Evolutionary conservation across 1,139 yeast genomes (phyloP).

Genomic region (Taiozyma sp.): DNA sequence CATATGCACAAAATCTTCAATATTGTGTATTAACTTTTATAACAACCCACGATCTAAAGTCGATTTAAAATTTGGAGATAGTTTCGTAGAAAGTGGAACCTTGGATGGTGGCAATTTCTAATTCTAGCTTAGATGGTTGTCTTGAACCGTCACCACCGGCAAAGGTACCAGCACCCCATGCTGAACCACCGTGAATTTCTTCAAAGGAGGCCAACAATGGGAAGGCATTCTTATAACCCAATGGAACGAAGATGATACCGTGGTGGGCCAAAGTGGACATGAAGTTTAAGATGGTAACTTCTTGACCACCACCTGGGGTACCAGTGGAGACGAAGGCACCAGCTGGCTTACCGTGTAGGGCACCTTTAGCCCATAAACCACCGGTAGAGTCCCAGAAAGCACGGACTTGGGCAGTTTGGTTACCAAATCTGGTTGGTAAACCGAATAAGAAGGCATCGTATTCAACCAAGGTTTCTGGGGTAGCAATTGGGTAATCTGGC

Average conservation of each 20-base stretch:
- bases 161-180: conserved; percentile 87
- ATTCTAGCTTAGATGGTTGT: conserved; percentile 62
- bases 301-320: conserved; percentile 84
- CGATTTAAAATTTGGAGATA: conserved; percentile 1
- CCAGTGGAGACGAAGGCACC: conserved; percentile 79
- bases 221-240: conserved; percentile 68
- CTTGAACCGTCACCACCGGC: conserved; percentile 83
- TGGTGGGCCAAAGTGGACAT: conserved; percentile 72
- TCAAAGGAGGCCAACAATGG: conserved; percentile 52
- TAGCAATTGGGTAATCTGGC: conserved; percentile 66
- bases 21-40: neutral
- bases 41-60: neutral
- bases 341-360: conserved; percentile 69
- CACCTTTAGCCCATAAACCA: conserved; percentile 77
- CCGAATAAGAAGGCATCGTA: conserved; percentile 81
- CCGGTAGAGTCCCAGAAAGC: conserved; percentile 83
- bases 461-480: conserved; percentile 50
- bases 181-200: conserved; percentile 78
- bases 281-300: conserved; percentile 60
- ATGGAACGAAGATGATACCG: conserved; percentile 75
- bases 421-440: conserved; percentile 81
- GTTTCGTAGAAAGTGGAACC: conserved; percentile 44
- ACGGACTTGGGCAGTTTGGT: conserved; percentile 76
- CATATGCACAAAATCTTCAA: neutral
- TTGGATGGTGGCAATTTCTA: conserved; percentile 54